Evolutionary conservation across 768 basidiomycete species (phyloP).

Genomic region (Mycena rosella): DNA sequence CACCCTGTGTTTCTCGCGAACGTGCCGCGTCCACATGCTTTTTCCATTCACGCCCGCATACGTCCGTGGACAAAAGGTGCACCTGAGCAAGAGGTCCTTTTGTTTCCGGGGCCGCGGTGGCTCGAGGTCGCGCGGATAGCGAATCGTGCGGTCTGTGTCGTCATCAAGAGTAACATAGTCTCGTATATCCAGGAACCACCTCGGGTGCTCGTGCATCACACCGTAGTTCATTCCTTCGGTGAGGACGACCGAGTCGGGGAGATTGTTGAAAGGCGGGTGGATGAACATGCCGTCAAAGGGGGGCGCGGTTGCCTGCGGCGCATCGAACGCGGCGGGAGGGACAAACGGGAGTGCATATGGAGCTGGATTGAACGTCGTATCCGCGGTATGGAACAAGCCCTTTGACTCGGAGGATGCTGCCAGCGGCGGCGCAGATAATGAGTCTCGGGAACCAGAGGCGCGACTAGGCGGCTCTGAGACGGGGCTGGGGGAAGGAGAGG

Average conservation of each 20-base stretch:
- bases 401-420: slow-evolving; percentile 29
- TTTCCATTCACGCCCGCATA: slow-evolving; percentile 73
- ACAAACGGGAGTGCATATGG: slow-evolving; percentile 20
- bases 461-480: slow-evolving; percentile 31
- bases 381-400: slow-evolving; percentile 26
- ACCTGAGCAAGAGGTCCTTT: slow-evolving; percentile 52
- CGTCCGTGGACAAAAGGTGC: slow-evolving; percentile 68
- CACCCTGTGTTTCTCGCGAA: slow-evolving; percentile 72
- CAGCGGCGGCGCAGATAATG: slow-evolving; percentile 27
- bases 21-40: slow-evolving; percentile 73
- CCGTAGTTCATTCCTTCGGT: slow-evolving; percentile 63
- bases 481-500: slow-evolving; percentile 22
- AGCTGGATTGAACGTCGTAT: slow-evolving; percentile 38
- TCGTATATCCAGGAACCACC: slow-evolving; percentile 65
- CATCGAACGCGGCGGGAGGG: slow-evolving; percentile 26
- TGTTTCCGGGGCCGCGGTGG: slow-evolving; percentile 61
- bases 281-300: slow-evolving; percentile 36
- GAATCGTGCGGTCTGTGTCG: slow-evolving; percentile 52
- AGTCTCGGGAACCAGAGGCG: slow-evolving; percentile 24
- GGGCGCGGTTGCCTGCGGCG: slow-evolving; percentile 28
- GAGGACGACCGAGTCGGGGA: slow-evolving; percentile 30
- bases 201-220: slow-evolving; percentile 61
- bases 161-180: slow-evolving; percentile 56
- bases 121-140: slow-evolving; percentile 67
- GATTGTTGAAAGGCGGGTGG: slow-evolving; percentile 31